Conservation (phyloP, 108 stramenopile genomes). For the Nitzschia putrida region DNA sequence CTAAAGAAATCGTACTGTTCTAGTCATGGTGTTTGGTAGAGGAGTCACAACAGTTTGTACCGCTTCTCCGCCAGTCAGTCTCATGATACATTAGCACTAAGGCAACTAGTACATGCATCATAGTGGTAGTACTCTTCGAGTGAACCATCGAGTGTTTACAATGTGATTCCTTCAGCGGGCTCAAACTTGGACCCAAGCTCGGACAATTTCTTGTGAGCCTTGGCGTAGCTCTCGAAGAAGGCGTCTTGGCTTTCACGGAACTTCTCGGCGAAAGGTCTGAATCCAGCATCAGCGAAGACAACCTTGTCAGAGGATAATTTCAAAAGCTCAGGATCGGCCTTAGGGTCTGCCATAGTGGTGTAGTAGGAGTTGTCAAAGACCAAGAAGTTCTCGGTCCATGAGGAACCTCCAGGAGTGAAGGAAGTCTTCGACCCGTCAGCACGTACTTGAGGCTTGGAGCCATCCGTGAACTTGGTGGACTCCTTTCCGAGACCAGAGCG, state of each 20-base stretch:
- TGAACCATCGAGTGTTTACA: background rate
- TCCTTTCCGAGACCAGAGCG: conserved; percentile 80
- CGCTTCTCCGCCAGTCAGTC: too few relatives aligned
- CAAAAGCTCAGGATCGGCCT: conserved; percentile 64
- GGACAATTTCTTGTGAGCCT: conserved; percentile 89
- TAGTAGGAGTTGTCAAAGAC: conserved; percentile 91
- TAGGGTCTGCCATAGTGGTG: conserved; percentile 51
- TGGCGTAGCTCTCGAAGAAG: conserved; percentile 91
- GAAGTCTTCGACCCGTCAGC: conserved; percentile 86
- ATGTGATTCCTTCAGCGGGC: conserved; percentile 48
- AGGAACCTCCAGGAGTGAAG: conserved; percentile 87
- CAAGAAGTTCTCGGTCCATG: conserved; percentile 79
- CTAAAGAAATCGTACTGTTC: too few relatives aligned
- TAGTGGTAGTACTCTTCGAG: too few relatives aligned
- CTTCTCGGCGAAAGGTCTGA: conserved; percentile 67
- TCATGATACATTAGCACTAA: too few relatives aligned
- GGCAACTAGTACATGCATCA: too few relatives aligned
- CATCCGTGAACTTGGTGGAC: conserved; percentile 93
- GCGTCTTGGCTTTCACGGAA: conserved; percentile 87
- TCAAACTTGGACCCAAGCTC: conserved; percentile 88
- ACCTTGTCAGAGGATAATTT: conserved; percentile 79
- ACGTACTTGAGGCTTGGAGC: conserved; percentile 64
- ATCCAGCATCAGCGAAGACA: conserved; percentile 73
- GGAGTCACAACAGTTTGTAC: too few relatives aligned
- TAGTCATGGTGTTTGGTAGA: too few relatives aligned